Evolutionary conservation across 2,329 filamentous ascomycete genomes (phyloP), one percentile per base, ranked within the genome.

Genomic region (Fulvia fulva): DNA sequence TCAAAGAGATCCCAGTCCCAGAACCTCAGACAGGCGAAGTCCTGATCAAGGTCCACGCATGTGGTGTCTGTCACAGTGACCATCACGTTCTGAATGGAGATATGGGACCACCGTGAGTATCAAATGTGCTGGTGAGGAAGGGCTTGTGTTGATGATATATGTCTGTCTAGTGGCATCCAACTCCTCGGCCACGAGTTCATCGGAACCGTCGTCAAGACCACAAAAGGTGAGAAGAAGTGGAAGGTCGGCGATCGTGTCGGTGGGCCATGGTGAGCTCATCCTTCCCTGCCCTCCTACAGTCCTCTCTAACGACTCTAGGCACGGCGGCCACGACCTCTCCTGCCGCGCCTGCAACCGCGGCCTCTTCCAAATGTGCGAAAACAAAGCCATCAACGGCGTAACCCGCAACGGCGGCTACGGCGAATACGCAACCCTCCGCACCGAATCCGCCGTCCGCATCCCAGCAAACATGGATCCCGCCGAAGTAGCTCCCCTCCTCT

Each of bases 51-150:
- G 82, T 90, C 2, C 76, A 85, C 8, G 88, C 88, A 5, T 89
- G 85, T 65, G 88, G 88, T 45, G 82, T 92, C 51, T 91, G 88
- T 72, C 86, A 85, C 70, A 82, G 81, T 0, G 88, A 91, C 65
- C 60, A 74, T 21, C 55, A 87, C 71, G 90, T 82, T 1, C 76
- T 79, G 51, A 49, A 68, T 2, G 83, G 84, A 23, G 66, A 73
- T 4, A 74, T 87, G 45, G 83, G 82, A 11, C 78, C 82, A 45
- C 66, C 79, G 55, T 86, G 52, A 61, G 65, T 54, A 28, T 28
- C 14, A 19, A 8, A n/a, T n/a, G 19, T 3, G 22, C 8, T 3
- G 16, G 41, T 12, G 25, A 23, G 34, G n/a, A 19, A 69, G 82
- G 92, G 77, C 88, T 89, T 63, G 91, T 49, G 19, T 44, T 21